phyloP scores from a whole-genome alignment of 257 asterid species.

The Cynanchum wilfordii region DNA sequence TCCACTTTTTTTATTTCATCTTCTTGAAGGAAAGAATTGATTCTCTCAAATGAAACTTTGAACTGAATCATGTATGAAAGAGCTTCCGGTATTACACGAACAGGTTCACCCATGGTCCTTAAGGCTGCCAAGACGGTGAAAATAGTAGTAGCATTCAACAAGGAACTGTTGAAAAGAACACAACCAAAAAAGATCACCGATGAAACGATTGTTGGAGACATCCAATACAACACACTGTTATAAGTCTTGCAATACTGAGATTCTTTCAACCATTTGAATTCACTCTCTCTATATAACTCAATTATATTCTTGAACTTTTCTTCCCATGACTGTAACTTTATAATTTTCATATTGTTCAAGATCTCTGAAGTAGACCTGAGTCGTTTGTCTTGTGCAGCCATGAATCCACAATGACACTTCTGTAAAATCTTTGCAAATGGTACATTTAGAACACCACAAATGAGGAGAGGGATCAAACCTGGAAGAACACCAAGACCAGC shows the following conservation, averaged over 20 bases:
- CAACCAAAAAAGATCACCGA: slow-evolving; percentile 57
- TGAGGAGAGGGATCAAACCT: slow-evolving; percentile 49
- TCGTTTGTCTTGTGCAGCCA: slow-evolving; percentile 61
- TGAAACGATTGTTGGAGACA: slow-evolving; percentile 64
- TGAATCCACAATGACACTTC: slow-evolving; percentile 57
- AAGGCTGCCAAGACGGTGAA: slow-evolving; percentile 65
- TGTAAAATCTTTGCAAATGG: slow-evolving; percentile 63
- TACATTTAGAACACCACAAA: slow-evolving; percentile 53
- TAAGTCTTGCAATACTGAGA: slow-evolving; percentile 39
- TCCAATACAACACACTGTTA: slow-evolving; percentile 48
- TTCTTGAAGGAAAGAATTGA: slow-evolving; percentile 51
- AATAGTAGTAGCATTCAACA: slow-evolving; percentile 54
- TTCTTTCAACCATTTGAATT: slow-evolving; percentile 60
- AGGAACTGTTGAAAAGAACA: slow-evolving; percentile 44
- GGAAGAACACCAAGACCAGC: slow-evolving; percentile 73
- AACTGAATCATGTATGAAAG: slow-evolving; percentile 57
- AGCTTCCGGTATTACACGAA: slow-evolving; percentile 55
- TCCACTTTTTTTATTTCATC: slow-evolving; percentile 50
- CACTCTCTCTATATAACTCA: slow-evolving; percentile 40
- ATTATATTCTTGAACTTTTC: slow-evolving; percentile 52
- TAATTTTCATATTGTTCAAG: slow-evolving; percentile 69
- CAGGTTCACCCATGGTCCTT: slow-evolving; percentile 63
- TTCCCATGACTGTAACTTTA: slow-evolving; percentile 82
- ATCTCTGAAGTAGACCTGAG: slow-evolving; percentile 61
- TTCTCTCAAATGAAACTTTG: slow-evolving; percentile 63